phyloP scores from a whole-genome alignment of 2,329 filamentous ascomycete genomes.

The Anthostomella pinea region DNA sequence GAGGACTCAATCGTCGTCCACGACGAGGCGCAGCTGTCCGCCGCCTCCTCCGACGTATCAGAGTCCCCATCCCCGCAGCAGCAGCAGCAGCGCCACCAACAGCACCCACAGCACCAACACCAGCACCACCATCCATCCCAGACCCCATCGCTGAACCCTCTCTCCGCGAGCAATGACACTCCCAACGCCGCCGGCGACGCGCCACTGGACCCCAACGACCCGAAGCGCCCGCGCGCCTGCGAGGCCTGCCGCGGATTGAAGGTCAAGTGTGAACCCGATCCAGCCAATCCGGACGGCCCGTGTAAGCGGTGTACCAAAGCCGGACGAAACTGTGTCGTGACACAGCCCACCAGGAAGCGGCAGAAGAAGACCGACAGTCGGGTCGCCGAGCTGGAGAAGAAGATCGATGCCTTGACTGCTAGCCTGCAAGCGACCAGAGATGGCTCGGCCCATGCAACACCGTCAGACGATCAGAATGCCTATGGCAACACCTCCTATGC shows the following conservation, averaged over 20 bases:
- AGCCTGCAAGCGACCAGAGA: conserved; percentile 61
- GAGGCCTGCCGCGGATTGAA: conserved; percentile 74
- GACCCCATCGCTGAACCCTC: conserved; percentile 16
- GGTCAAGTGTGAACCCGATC: conserved; percentile 81
- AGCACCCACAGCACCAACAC: conserved; percentile 3
- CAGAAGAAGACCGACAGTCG: conserved; percentile 90
- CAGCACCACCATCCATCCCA: conserved; percentile 11
- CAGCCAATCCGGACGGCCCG: conserved; percentile 56
- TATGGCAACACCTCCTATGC: conserved; percentile 5
- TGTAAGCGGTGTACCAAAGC: conserved; percentile 80
- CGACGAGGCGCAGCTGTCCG: conserved; percentile 3
- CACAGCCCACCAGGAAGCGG: conserved; percentile 70
- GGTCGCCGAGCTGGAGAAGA: conserved; percentile 87
- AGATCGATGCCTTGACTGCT: conserved; percentile 84
- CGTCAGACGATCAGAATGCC: conserved; percentile 19
- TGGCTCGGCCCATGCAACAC: conserved; percentile 8
- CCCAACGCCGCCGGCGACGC: conserved; percentile 15
- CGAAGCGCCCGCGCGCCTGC: conserved; percentile 69
- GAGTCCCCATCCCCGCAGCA: conserved; percentile 1
- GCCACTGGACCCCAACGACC: conserved; percentile 41
- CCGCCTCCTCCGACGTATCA: conserved; percentile 4
- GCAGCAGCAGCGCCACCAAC: conserved; percentile 12
- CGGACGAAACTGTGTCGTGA: conserved; percentile 73
- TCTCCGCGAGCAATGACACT: conserved; percentile 14
- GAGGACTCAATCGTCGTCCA: conserved; percentile 27